Evolutionary conservation across 164 flowering plant genomes (phyloP), one percentile per base, ranked within the genome.

Genomic region (Berberis thunbergii): DNA sequence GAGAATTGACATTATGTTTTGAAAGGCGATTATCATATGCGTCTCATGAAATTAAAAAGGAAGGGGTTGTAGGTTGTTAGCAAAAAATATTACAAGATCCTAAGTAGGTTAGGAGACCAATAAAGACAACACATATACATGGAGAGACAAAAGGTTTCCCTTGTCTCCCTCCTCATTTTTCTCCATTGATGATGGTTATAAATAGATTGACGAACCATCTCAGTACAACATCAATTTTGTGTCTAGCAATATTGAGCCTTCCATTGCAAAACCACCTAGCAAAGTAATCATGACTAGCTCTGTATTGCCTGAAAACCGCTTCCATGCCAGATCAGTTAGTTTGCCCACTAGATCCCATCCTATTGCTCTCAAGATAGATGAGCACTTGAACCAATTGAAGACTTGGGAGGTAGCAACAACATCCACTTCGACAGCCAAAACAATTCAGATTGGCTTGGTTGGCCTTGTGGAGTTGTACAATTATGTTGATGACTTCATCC

Each of bases 291-390:
- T 73, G 66, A 54, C 67, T 46, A 9, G 12, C 12, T 64, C 55
- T 26, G 26, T 45, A 38, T 12, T 4, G 54, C 60, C 44, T 9
- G 54, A 63, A 54, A 53, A 64, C 46, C 50, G 59, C 9, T 64
- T 8, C 49, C 71, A 64, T 48, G 52, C 67, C 54, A 69, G 77
- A 10, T 74, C 77, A 38, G 61, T 48, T 54, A 70, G 77, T 48
- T 64, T 70, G 52, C 74, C 74, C 0, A 56, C 77, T 41, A 55
- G 69, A 60, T 67, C 71, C 42, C 68, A 70, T 56, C 74, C 71
- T 12, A 41, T 40, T 42, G 53, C 41, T 45, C n/a, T 54, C 2
- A 52, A 52, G 40, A 55, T 75, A 13, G 73, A 70, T 62, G 75
- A 61, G 45, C 56, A 63, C 38, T 61, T 75, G 60, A 61, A 59